Evolutionary conservation across 2,329 filamentous ascomycete genomes (phyloP).

Genomic region (Nothomitra cinnamomea): DNA sequence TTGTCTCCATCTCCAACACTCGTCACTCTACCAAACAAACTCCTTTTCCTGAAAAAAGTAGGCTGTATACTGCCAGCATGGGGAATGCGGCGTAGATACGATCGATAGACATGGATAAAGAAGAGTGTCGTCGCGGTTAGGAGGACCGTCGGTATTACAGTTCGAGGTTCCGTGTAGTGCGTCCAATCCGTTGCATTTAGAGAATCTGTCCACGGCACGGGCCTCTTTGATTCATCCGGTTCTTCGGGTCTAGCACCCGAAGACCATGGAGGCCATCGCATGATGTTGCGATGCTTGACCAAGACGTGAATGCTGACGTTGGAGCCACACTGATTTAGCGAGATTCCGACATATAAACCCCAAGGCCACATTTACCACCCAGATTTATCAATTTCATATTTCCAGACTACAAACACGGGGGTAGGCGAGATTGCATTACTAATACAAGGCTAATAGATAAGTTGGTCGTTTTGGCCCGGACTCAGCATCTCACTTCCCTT

Average conservation of each 20-base stretch:
- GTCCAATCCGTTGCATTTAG: constrained; percentile 28
- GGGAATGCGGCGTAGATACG: constrained; percentile 69
- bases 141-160: constrained; percentile 35
- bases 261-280: constrained; percentile 25
- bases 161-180: constrained; percentile 36
- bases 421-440: no score
- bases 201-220: not conserved
- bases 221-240: not conserved
- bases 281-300: constrained; percentile 11
- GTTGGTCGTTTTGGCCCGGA: not conserved
- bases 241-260: not conserved
- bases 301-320: not conserved
- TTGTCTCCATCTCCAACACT: constrained; percentile 94
- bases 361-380: no score
- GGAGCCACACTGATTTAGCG: no score
- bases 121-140: constrained; percentile 38
- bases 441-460: no score
- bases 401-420: no score
- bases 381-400: no score
- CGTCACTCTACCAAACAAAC: constrained; percentile 71
- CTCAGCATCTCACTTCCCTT: not conserved
- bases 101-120: constrained; percentile 43
- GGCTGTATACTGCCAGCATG: constrained; percentile 59
- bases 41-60: constrained; percentile 55
- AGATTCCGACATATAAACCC: no score